These are phyloP conservation scores for Leishmania braziliensis DNA, from an alignment of 208 protist species.

Conservation along the genomic window DNA sequence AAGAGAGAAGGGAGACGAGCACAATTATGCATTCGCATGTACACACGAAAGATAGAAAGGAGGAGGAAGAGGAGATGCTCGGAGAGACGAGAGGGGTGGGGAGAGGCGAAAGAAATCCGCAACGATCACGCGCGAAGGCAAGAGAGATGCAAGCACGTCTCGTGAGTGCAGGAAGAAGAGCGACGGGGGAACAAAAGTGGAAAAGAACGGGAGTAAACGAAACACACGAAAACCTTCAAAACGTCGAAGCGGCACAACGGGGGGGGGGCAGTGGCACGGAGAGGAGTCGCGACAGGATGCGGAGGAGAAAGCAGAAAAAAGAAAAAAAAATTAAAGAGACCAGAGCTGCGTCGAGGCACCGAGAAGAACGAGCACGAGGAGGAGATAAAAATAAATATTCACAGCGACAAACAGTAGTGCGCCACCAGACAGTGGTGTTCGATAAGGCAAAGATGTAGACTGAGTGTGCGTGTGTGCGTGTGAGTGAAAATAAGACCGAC, in stretches of 20 bases:
- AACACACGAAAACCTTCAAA: background rate
- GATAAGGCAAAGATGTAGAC: background rate
- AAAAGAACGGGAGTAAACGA: background rate
- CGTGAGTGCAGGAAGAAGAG: background rate
- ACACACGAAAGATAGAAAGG: background rate
- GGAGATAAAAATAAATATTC: background rate
- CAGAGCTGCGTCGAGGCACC: too few relatives aligned
- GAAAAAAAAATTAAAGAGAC: too few relatives aligned
- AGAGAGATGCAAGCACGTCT: background rate
- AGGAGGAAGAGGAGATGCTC: background rate
- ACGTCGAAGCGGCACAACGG: too few relatives aligned
- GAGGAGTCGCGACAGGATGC: too few relatives aligned
- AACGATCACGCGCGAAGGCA: background rate
- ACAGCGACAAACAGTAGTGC: too few relatives aligned
- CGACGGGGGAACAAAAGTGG: background rate
- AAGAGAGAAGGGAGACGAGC: background rate
- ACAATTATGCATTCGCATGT: background rate
- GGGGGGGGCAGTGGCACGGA: too few relatives aligned
- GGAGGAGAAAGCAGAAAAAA: too few relatives aligned
- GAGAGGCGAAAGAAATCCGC: background rate
- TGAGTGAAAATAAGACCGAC: background rate
- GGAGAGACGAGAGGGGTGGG: background rate
- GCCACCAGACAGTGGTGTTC: background rate
- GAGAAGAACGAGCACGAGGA: background rate
- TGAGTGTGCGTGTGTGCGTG: background rate